Evolutionary conservation across 805 yeast genomes (phyloP), one percentile per base, ranked within the genome.

Genomic region (Komagataella kurtzmanii): DNA sequence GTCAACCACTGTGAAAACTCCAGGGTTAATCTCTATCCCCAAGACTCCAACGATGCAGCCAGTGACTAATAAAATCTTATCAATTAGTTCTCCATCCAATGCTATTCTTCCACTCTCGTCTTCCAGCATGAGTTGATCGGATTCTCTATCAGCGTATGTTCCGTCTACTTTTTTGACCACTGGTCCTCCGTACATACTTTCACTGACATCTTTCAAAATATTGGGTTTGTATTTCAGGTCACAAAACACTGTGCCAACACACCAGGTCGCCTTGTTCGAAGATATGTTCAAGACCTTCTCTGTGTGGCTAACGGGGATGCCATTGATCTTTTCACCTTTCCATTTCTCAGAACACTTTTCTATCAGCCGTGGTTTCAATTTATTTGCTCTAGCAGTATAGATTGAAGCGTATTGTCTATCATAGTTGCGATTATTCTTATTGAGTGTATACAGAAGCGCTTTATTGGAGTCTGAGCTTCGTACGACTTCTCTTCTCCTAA

Each of bases 91-190:
- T 47, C 79, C 79, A 49, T 78, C 81, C 19, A 93, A 67, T 36
- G 80, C 64, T 6, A 95, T 83, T 50, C 99, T 72, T 3, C 99
- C 99, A 52, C 89, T 81, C 60, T 89, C 97, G 66, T 93, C 99
- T 64, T 93, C 98, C 43, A 93, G 63, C 83, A 82, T 80, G 24
- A 86, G 61, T 56, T 74, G 77, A 60, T 83, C 87, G 14, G 77
- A 64, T 30, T 68, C 74, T 0, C 80, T 76, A 56, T 79, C 84
- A 7, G 74, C 68, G 54, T 83, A 84, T 66, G 64, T 49, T 57
- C 59, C 12, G 75, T 56, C 75, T 72, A 54, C 65, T 19, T 49
- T 47, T 14, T 49, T 52, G 12, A 57, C 54, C 2, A 77, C 78
- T 50, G 76, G 65, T 10, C 72, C 72, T 43, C 78, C 82, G 57